These are phyloP conservation scores for Lasiodiplodia gonubiensis DNA, from an alignment of 2,329 filamentous ascomycete species.

Conservation along the genomic window DNA sequence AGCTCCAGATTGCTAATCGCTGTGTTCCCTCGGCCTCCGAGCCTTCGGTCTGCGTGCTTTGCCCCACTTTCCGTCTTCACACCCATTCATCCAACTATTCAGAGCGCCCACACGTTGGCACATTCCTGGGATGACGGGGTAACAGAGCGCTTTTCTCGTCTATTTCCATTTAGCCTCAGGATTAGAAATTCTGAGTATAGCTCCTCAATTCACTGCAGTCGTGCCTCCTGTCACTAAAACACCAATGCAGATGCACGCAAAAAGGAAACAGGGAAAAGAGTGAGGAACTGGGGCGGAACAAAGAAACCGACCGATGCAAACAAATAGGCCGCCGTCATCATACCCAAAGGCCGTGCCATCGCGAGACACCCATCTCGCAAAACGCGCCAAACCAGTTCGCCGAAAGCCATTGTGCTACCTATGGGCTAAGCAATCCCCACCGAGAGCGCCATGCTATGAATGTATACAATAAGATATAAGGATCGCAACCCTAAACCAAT, in stretches of 20 bases:
- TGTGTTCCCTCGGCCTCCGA: not conserved
- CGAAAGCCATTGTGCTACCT: not conserved
- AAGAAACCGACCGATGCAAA: not conserved
- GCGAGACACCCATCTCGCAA: not conserved
- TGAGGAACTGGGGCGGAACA: not conserved
- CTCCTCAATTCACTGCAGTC: not conserved
- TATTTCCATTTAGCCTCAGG: not conserved
- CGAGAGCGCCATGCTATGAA: slow-evolving; percentile 23
- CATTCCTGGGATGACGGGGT: not conserved
- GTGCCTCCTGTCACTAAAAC: not conserved
- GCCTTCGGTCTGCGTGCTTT: not conserved
- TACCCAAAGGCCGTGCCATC: not conserved
- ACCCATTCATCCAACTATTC: not conserved
- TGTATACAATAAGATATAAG: not conserved
- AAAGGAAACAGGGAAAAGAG: not conserved
- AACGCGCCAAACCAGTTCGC: not conserved
- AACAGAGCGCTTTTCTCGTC: not conserved
- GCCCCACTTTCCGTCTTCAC: not conserved
- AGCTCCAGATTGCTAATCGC: slow-evolving; percentile 23
- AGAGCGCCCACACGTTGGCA: not conserved
- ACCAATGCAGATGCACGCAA: not conserved
- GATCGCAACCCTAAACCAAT: not conserved
- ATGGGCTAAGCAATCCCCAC: not conserved
- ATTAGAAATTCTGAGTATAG: not conserved
- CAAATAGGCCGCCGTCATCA: not conserved